These are phyloP conservation scores for Mortierella sp. DNA, from an alignment of 371 early-diverging fungal species.

Conservation along the genomic window DNA sequence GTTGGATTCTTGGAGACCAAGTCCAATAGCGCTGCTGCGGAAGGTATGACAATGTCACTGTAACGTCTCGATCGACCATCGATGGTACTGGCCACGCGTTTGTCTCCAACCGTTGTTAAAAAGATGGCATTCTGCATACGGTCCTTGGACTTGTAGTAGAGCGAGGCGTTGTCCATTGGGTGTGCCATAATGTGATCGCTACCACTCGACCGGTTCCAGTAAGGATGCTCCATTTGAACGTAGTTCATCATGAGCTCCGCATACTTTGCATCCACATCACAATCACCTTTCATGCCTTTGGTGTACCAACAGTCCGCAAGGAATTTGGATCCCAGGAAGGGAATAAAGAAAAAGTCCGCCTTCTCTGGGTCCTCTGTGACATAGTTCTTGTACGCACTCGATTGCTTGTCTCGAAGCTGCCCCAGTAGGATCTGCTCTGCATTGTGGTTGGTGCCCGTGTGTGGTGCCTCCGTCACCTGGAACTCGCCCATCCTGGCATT, in stretches of 20 bases:
- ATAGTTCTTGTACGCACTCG: slow-evolving; percentile 57
- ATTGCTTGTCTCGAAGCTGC: slow-evolving; percentile 58
- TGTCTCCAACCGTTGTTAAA: slow-evolving; percentile 65
- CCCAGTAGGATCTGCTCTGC: slow-evolving; percentile 19
- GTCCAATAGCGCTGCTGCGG: slow-evolving; percentile 58
- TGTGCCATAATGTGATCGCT: slow-evolving; percentile 65
- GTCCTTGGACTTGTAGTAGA: slow-evolving; percentile 57
- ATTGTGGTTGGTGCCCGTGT: slow-evolving; percentile 7
- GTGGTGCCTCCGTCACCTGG: slow-evolving; percentile 1
- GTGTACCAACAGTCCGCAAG: slow-evolving; percentile 57
- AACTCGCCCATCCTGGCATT: slow-evolving; percentile 26
- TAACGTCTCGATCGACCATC: slow-evolving; percentile 60
- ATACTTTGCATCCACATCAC: slow-evolving; percentile 61
- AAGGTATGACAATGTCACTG: slow-evolving; percentile 65
- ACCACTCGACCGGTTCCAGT: slow-evolving; percentile 62
- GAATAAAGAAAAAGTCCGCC: slow-evolving; percentile 66
- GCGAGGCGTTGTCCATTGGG: slow-evolving; percentile 64
- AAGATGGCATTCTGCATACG: slow-evolving; percentile 63
- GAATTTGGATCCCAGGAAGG: slow-evolving; percentile 67
- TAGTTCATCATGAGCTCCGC: slow-evolving; percentile 65
- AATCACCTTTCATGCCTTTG: slow-evolving; percentile 52
- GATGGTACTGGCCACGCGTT: slow-evolving; percentile 29
- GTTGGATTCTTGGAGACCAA: slow-evolving; percentile 49
- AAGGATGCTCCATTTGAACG: slow-evolving; percentile 59
- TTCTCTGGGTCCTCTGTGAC: slow-evolving; percentile 64